A percentile compares a stretch with the other conserved stretches of the same genome.
phyloP scores from a whole-genome alignment of 495 filamentous ascomycete species.

The Hypoxylon crocopeplum region DNA sequence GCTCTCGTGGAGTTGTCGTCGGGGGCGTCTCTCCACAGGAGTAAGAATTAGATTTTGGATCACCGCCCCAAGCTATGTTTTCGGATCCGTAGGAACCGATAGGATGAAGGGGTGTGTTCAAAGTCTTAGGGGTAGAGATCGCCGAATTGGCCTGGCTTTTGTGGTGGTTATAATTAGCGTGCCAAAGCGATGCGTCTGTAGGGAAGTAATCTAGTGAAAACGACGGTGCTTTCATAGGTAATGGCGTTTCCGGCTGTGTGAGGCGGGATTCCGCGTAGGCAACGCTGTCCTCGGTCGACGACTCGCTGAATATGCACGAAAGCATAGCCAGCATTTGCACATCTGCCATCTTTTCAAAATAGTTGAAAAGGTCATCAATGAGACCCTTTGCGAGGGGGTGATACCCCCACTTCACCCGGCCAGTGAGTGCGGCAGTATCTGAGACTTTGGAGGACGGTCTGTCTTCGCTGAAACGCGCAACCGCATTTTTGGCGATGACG shows the following conservation, averaged over 20 bases:
- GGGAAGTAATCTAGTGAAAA: slow-evolving; percentile 75
- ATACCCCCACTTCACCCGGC: slow-evolving; percentile 82
- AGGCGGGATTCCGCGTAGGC: slow-evolving; percentile 54
- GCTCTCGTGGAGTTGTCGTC: slow-evolving; percentile 41
- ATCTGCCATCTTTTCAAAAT: slow-evolving; percentile 82
- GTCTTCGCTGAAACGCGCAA: slow-evolving; percentile 49
- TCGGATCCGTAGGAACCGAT: slow-evolving; percentile 67
- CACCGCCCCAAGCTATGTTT: slow-evolving; percentile 57
- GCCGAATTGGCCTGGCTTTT: slow-evolving; percentile 56
- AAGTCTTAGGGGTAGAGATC: slow-evolving; percentile 65
- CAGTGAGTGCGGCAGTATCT: slow-evolving; percentile 48
- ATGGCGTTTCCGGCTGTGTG: slow-evolving; percentile 60
- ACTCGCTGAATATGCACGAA: slow-evolving; percentile 83
- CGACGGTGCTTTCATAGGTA: slow-evolving; percentile 69
- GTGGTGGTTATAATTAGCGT: slow-evolving; percentile 31
- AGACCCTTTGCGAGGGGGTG: slow-evolving; percentile 83
- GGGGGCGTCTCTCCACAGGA: slow-evolving; percentile 75
- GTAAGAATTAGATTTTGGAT: slow-evolving; percentile 59
- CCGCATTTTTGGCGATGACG: slow-evolving; percentile 65
- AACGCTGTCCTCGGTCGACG: slow-evolving; percentile 56
- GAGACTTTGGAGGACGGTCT: slow-evolving; percentile 1
- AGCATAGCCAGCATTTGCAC: slow-evolving; percentile 96
- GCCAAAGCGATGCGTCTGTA: slow-evolving; percentile 64
- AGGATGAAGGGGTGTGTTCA: slow-evolving; percentile 61
- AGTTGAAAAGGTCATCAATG: slow-evolving; percentile 70